These are phyloP conservation scores for Conticribra weissflogii DNA, from an alignment of 108 stramenopile genomes.

Conservation along the genomic window DNA sequence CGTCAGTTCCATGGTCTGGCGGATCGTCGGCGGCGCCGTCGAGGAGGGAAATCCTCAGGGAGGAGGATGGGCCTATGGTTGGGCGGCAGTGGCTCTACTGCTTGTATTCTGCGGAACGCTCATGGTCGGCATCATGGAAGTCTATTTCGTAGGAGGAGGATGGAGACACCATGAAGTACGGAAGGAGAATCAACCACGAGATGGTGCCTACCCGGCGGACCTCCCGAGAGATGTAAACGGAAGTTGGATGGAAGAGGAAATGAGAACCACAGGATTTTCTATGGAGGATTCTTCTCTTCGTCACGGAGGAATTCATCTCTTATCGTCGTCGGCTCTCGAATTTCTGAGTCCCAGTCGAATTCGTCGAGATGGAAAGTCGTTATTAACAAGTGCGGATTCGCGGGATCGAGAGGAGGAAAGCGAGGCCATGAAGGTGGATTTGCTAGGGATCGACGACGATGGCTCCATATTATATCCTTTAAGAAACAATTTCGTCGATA, in stretches of 20 bases:
- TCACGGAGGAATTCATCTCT: conserved; percentile 18
- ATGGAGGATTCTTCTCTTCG: conserved; percentile 22
- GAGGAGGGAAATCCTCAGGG: conserved; percentile 68
- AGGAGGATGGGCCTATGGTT: conserved; percentile 84
- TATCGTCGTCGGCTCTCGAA: conserved; percentile 36
- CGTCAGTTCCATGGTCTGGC: conserved; percentile 70
- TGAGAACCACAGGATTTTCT: conserved; percentile 2
- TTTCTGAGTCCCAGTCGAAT: conserved; percentile 34
- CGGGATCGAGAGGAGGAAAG: conserved; percentile 16
- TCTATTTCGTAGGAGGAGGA: conserved; percentile 66
- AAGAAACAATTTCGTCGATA: conserved; percentile 1
- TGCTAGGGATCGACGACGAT: conserved; percentile 50
- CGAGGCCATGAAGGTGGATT: conserved; percentile 17
- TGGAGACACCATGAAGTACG: conserved; percentile 23
- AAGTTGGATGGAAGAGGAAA: conserved; percentile 46
- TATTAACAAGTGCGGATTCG: conserved; percentile 21
- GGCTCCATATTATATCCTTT: conserved; percentile 37
- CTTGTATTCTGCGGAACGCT: conserved; percentile 71
- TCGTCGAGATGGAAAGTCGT: conserved; percentile 3
- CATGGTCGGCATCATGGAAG: conserved; percentile 84
- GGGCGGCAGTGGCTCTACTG: conserved; percentile 81
- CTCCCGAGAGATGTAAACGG: conserved; percentile 42
- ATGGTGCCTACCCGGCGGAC: conserved; percentile 10
- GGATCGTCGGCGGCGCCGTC: conserved; percentile 69
- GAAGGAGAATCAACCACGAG: conserved; percentile 13